Conservation (phyloP, 1,139 yeast genomes). For the Yamadazyma dendronema region DNA sequence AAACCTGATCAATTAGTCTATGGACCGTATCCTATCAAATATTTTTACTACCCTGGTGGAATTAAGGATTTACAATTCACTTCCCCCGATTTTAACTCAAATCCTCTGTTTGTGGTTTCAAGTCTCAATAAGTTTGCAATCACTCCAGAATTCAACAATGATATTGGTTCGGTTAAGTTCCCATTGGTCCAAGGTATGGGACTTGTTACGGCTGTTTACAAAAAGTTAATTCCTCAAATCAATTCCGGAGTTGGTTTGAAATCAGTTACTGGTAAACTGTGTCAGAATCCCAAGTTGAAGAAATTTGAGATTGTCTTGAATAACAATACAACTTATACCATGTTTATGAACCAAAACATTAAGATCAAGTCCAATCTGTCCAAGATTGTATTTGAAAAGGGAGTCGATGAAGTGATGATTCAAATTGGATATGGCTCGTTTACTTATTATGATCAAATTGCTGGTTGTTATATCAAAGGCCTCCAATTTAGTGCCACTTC, state of each 20-base stretch:
- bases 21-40: constrained; percentile 57
- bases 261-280: constrained; percentile 38
- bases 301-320: constrained; percentile 13
- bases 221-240: constrained; percentile 48
- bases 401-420: constrained; percentile 48
- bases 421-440: constrained; percentile 50
- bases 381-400: constrained; percentile 17
- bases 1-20: constrained; percentile 51
- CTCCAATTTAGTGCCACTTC: constrained; percentile 18
- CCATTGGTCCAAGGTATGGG: constrained; percentile 66
- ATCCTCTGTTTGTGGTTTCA: constrained; percentile 21
- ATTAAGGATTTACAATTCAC: constrained; percentile 24
- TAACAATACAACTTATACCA: constrained; percentile 44
- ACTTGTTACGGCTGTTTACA: constrained; percentile 56
- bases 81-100: constrained; percentile 21
- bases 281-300: constrained; percentile 18
- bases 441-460: constrained; percentile 50
- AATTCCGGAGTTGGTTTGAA: constrained; percentile 49
- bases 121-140: constrained; percentile 22
- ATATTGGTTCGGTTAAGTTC: constrained; percentile 10
- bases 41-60: constrained; percentile 29
- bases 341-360: constrained; percentile 30
- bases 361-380: constrained; percentile 7
- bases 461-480: constrained; percentile 52
- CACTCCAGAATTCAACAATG: constrained; percentile 19